A percentile compares a stretch with the other conserved stretches of the same genome.
Evolutionary conservation across 2,329 filamentous ascomycete species (phyloP).

Genomic region (Calonectria naviculata): DNA sequence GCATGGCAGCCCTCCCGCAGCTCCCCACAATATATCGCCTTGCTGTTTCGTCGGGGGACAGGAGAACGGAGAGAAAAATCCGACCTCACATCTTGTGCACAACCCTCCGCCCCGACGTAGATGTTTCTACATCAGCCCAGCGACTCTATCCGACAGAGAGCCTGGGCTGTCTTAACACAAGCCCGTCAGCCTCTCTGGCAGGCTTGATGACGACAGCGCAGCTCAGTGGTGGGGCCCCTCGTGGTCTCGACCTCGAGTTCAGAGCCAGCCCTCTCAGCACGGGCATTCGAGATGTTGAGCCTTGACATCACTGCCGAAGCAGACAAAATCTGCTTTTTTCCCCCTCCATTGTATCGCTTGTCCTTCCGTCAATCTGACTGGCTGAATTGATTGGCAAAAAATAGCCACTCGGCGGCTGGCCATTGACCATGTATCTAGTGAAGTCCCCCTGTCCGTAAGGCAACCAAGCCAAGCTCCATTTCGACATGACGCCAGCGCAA

Average conservation of each 20-base stretch:
- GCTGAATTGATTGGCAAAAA: neutral
- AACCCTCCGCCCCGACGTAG: neutral
- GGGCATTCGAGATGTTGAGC: neutral
- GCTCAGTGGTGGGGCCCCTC: neutral
- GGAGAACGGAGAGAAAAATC: too few species aligned
- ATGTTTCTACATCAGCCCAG: neutral
- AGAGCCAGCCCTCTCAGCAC: neutral
- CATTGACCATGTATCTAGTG: neutral
- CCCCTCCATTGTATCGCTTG: neutral
- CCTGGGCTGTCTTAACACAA: neutral
- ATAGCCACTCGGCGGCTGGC: neutral
- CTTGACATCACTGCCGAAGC: neutral
- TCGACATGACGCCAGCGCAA: neutral
- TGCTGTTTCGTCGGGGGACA: neutral
- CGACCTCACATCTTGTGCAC: neutral
- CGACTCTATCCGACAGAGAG: neutral
- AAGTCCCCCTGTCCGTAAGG: neutral
- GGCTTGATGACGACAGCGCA: slow-evolving; percentile 1
- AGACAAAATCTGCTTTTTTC: neutral
- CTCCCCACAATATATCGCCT: neutral
- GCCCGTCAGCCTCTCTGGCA: neutral
- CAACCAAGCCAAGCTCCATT: neutral
- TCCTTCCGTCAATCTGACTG: neutral
- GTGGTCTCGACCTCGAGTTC: neutral
- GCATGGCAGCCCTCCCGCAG: neutral